phyloP scores from a whole-genome alignment of 805 yeast genomes.

The Lachancea kluyveri region DNA sequence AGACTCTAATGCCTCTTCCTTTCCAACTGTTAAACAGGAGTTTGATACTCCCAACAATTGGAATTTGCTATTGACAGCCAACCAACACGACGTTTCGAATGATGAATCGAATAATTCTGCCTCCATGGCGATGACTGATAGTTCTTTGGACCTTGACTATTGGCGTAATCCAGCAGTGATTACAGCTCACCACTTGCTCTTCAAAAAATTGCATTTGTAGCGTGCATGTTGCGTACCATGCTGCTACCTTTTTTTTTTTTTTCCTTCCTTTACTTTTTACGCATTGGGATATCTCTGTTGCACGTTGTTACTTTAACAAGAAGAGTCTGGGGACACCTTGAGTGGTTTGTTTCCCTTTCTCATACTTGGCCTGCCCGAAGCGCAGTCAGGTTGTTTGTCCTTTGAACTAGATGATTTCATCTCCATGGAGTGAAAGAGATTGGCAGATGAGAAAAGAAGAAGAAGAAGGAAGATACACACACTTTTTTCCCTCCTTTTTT shows the following conservation, averaged over 20 bases:
- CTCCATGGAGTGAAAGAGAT: conserved; percentile 5
- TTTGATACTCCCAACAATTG: conserved; percentile 7
- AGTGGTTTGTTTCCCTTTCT: conserved; percentile 1
- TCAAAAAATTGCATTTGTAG: too few relatives aligned
- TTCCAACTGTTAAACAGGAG: too few relatives aligned
- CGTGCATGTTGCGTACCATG: too few relatives aligned
- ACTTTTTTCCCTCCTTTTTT: too few relatives aligned
- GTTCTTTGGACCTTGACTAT: conserved; percentile 34
- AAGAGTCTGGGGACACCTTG: neutral
- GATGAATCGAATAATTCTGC: conserved; percentile 5
- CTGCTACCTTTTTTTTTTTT: neutral
- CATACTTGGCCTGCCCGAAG: conserved; percentile 26
- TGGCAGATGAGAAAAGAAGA: too few relatives aligned
- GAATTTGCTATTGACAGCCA: conserved; percentile 10
- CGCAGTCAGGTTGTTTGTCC: conserved; percentile 30
- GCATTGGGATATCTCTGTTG: neutral
- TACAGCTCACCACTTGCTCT: too few relatives aligned
- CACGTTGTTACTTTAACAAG: neutral
- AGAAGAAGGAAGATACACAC: too few relatives aligned
- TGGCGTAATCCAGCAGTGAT: conserved; percentile 44
- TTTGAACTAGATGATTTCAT: conserved; percentile 23
- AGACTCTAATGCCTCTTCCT: too few relatives aligned
- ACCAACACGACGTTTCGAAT: too few relatives aligned
- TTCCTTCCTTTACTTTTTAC: neutral
- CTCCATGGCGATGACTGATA: conserved; percentile 18